phyloP scores from a whole-genome alignment of 306 rosid genomes.

The Quillaja saponaria region DNA sequence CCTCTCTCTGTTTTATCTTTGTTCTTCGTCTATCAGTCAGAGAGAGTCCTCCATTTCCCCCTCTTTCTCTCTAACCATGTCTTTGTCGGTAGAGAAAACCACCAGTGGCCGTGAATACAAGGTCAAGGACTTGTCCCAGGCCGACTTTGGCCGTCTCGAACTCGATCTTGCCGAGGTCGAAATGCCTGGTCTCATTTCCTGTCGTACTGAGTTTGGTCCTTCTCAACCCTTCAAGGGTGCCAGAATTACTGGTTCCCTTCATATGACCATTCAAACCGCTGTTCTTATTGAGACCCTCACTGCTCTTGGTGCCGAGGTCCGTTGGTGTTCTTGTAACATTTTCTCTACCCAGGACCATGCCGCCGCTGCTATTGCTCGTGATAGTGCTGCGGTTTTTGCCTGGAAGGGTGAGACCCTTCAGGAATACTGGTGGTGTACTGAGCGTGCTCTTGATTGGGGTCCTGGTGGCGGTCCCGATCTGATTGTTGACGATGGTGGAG shows the following conservation, averaged over 20 bases:
- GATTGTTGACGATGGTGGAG: constrained; percentile 94
- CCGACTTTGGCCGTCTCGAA: constrained; percentile 87
- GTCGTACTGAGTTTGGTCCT: constrained; percentile 65
- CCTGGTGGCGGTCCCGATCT: constrained; percentile 88
- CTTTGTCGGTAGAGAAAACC: constrained; percentile 76
- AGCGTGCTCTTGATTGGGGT: constrained; percentile 92
- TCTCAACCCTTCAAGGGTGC: constrained; percentile 85
- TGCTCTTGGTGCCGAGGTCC: constrained; percentile 93
- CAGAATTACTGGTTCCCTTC: constrained; percentile 90
- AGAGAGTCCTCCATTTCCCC: too few species aligned
- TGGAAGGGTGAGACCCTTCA: constrained; percentile 97
- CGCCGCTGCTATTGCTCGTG: constrained; percentile 91
- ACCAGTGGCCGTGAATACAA: constrained; percentile 80
- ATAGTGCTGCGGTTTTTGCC: constrained; percentile 84
- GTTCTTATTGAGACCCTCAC: constrained; percentile 95
- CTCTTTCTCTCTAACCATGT: constrained; percentile 38
- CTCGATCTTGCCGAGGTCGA: constrained; percentile 91
- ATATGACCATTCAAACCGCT: constrained; percentile 97
- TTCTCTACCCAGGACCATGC: constrained; percentile 99
- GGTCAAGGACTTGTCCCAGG: constrained; percentile 91
- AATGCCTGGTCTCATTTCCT: constrained; percentile 85
- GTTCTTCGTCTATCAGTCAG: not conserved
- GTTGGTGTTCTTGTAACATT: constrained; percentile 97
- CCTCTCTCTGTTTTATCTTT: not conserved
- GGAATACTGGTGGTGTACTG: constrained; percentile 99